These are phyloP conservation scores for Cladosporium sp. DNA, from an alignment of 2,329 filamentous ascomycete species.

Conservation along the genomic window DNA sequence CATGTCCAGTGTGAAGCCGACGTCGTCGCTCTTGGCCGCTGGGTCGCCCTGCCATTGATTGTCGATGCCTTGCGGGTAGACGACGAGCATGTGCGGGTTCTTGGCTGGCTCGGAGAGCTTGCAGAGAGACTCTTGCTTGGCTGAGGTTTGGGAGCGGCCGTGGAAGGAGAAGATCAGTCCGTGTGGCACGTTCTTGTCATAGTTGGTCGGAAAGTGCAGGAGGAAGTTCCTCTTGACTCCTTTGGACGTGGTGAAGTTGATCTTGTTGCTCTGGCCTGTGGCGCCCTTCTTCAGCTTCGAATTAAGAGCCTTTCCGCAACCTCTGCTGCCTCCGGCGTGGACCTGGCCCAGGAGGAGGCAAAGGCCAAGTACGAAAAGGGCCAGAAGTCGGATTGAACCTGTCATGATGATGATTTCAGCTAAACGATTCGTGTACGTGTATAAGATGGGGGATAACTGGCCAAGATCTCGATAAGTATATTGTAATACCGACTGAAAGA, in stretches of 20 bases:
- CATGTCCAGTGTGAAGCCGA: slow-evolving; percentile 40
- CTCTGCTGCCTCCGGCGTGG: slow-evolving; percentile 11
- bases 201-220: slow-evolving; percentile 39
- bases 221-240: slow-evolving; percentile 32
- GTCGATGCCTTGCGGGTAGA: slow-evolving; percentile 42
- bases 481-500: neutral
- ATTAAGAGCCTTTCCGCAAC: slow-evolving; percentile 23
- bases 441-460: neutral
- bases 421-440: neutral
- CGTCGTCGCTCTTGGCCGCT: slow-evolving; percentile 41
- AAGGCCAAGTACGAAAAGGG: slow-evolving; percentile 7
- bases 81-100: slow-evolving; percentile 41
- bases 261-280: slow-evolving; percentile 20
- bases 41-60: slow-evolving; percentile 41
- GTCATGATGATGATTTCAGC: slow-evolving; percentile 7
- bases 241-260: slow-evolving; percentile 19
- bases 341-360: slow-evolving; percentile 6
- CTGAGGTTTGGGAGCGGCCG: slow-evolving; percentile 35
- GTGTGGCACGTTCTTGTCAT: slow-evolving; percentile 33
- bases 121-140: slow-evolving; percentile 39
- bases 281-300: slow-evolving; percentile 19
- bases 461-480: neutral
- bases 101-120: slow-evolving; percentile 43
- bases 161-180: slow-evolving; percentile 48
- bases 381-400: slow-evolving; percentile 4